Evolutionary conservation across 2,329 filamentous ascomycete genomes (phyloP), one percentile per base, ranked within the genome.

Genomic region (Teratosphaeria nubilosa): DNA sequence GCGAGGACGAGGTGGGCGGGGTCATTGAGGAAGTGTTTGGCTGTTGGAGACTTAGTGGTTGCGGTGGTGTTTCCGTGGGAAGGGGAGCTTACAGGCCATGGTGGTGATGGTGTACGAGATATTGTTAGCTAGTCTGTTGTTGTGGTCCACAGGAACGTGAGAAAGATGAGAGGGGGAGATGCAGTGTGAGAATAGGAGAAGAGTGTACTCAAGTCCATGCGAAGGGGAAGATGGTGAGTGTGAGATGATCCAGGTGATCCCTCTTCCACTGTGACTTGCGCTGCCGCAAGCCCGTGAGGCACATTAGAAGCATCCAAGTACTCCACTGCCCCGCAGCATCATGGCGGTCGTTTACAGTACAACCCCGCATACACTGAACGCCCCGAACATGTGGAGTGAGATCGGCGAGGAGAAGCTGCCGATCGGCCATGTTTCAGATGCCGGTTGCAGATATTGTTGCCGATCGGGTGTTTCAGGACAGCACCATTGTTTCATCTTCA

Each of bases 21-120:
- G 71, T 95, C 88, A 73, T 90, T 85, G 78, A 96, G 84, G 78
- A 96, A 96, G 77, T 96, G 91, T 78, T 94, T 95, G 24, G 68
- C 68, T 69, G 56, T 41, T 41, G 32, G 34, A n/a, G 9, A 5
- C 13, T 41, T 41, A 41, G 34, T 41, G 11, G 11, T 16, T 14
- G 34, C 6, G 16, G 13, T 41, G 34, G 34, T 37, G 34, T 14
- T 41, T 14, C 9, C 5, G 34, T 2, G 13, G 34, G 13, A 5
- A 4, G 34, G 13, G 16, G 11, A 16, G 34, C 34, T 41, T 41
- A 41, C 34, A 41, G 13, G 34, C 34, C 34, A 41, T 41, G 10
- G 34, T 2, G 11, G 13, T 41, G 34, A n/a, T 2, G 9, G 34
- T 14, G 27, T 41, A 7, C 14, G 34, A 16, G 34, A 41, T 2